Percentiles rank a stretch among this genome's conserved stretches.
phyloP scores from a whole-genome alignment of 2,329 filamentous ascomycete species.

The Ilyonectria destructans region DNA sequence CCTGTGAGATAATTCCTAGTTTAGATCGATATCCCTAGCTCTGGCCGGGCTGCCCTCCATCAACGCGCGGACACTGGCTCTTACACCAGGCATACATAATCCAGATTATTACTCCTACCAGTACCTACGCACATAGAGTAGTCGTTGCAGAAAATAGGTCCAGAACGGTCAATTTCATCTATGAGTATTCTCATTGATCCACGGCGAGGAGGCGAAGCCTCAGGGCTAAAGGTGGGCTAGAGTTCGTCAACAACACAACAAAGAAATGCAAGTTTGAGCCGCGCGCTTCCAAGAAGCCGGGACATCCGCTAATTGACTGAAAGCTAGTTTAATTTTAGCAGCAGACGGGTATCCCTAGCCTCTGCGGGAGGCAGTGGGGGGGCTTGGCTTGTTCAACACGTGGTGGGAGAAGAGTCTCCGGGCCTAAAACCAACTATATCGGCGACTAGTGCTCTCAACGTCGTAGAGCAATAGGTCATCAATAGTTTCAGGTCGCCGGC shows the following conservation, averaged over 20 bases:
- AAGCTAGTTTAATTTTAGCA: not conserved
- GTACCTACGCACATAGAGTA: not conserved
- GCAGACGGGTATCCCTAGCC: not conserved
- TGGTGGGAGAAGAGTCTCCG: not conserved
- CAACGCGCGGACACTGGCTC: not conserved
- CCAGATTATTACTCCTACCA: not conserved
- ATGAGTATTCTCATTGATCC: not conserved
- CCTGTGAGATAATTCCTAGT: not conserved
- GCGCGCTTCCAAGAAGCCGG: not conserved
- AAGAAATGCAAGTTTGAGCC: not conserved
- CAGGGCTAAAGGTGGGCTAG: not conserved
- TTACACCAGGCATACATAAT: not conserved
- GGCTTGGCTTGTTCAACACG: not conserved
- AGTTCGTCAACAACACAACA: not conserved
- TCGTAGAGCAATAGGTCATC: not conserved
- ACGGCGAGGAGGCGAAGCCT: not conserved
- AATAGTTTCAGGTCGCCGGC: not conserved
- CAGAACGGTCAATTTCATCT: not conserved
- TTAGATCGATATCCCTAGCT: not conserved
- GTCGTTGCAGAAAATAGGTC: not conserved
- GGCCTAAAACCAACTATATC: not conserved
- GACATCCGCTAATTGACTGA: not conserved
- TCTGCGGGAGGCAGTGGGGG: not conserved
- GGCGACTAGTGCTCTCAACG: not conserved
- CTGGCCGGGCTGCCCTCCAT: not conserved